Evolutionary conservation across 768 basidiomycete species (phyloP).

Genomic region (Xerocomellus dryophilus): DNA sequence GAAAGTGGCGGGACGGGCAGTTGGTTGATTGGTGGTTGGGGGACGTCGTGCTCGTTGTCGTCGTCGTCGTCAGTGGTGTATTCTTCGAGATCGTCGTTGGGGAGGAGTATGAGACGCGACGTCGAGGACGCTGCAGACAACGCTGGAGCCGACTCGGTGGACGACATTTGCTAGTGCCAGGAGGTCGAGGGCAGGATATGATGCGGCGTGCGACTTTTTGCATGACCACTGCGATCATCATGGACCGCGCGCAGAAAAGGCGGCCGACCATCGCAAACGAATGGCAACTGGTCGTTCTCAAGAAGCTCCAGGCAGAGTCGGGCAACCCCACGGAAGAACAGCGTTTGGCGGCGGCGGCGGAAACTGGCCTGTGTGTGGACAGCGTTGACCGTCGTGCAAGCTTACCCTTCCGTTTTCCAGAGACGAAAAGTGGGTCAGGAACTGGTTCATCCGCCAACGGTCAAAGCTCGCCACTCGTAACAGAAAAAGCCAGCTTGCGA

Average conservation of each 20-base stretch:
- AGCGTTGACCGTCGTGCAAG: background rate
- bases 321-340: conserved; percentile 25
- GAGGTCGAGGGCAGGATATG: conserved; percentile 3
- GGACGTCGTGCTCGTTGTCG: conserved; percentile 34
- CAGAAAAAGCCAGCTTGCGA: background rate
- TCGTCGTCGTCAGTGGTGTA: conserved; percentile 44
- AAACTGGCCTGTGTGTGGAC: conserved; percentile 33
- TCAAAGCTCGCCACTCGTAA: conserved; percentile 15
- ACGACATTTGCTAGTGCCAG: background rate
- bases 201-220: conserved; percentile 19
- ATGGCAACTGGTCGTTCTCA: conserved; percentile 33
- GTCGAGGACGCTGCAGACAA: conserved; percentile 28
- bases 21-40: conserved; percentile 6
- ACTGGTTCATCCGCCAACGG: conserved; percentile 31
- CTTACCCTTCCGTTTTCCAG: conserved; percentile 14
- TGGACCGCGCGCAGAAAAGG: conserved; percentile 3
- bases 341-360: conserved; percentile 17
- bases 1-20: conserved; percentile 46
- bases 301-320: conserved; percentile 20
- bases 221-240: conserved; percentile 6
- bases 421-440: conserved; percentile 29
- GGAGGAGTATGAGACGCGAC: conserved; percentile 62
- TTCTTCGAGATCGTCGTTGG: conserved; percentile 45
- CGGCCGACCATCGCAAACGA: conserved; percentile 19
- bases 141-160: background rate